Evolutionary conservation across 176 grass and related monocot genomes (phyloP), one percentile per base, ranked within the genome.

Genomic region (Cenchrus purpureus): DNA sequence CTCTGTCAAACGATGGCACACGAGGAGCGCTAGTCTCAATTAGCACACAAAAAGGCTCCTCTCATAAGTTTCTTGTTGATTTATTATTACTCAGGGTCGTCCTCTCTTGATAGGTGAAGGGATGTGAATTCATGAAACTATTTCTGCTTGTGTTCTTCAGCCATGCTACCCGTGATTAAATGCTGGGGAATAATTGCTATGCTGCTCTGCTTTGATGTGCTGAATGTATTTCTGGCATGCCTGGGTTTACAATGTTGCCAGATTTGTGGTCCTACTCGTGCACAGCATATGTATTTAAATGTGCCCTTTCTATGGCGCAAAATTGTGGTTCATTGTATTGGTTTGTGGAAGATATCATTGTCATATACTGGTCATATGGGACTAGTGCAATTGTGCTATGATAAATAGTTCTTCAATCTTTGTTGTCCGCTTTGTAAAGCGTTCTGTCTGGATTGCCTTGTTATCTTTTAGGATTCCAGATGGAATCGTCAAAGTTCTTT

Each of bases 151-250:
- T 80, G 65, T 80, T 89, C 69, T 42, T 62, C 63, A 77, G 83
- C 77, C 32, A 32, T 83, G 80, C 15, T 72, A 56, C 28, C 71
- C 8, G 14, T 31, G 85, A 84, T 71, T 82, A 63, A 50, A 29
- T 53, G 81, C 71, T 80, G 76, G 76, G 70, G 85, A 84, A 87
- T 84, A 87, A 91, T 84, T 87, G 63, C 34, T 57, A 63, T 53
- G n/a, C 29, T 71, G 60, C 80, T 52, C 54, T 68, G 43, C 15
- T 52, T 83, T 61, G 79, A 66, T 32, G 54, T 69, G 80, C n/a
- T 74, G 12, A 73, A 4, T 73, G 46, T 75, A 76, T 34, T 62
- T 84, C 80, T 84, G 76, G 69, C 57, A 46, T 87, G 75, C 62
- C 75, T 87, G 25, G 8, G 80, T 90, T 86, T 87, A 74, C 59